Percentiles rank a stretch among this genome's conserved stretches.
phyloP scores from a whole-genome alignment of 148 eudicot species.

The Vaccinium corymbosum region DNA sequence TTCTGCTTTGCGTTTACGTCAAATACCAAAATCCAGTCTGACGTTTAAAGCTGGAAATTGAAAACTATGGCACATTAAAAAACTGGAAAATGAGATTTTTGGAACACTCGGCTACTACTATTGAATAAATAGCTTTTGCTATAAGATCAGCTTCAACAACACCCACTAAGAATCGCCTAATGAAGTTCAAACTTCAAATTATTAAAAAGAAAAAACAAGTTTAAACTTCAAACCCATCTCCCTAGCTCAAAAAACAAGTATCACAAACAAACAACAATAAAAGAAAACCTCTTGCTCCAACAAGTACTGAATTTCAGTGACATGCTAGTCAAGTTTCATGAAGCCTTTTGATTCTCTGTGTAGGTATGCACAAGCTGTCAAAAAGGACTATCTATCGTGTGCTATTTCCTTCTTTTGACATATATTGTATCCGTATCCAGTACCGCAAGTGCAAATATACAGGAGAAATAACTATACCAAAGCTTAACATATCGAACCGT shows the following conservation, averaged over 20 bases:
- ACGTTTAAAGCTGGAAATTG: background rate
- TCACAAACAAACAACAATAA: background rate
- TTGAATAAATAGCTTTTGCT: background rate
- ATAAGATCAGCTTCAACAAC: background rate
- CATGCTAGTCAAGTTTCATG: background rate
- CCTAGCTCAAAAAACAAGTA: background rate
- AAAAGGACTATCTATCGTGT: background rate
- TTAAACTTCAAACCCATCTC: background rate
- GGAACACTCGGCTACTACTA: background rate
- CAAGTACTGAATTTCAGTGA: background rate
- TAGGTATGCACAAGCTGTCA: background rate
- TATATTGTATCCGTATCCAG: background rate
- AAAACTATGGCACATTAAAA: background rate
- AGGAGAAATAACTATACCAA: background rate
- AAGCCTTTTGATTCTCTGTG: background rate
- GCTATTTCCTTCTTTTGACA: background rate
- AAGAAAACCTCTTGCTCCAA: background rate
- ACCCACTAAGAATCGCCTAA: background rate
- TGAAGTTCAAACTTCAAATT: background rate
- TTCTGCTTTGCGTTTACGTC: background rate
- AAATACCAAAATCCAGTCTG: background rate
- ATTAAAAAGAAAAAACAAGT: too few relatives aligned
- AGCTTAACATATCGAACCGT: background rate
- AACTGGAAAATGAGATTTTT: background rate
- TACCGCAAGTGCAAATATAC: background rate